phyloP scores from a whole-genome alignment of 306 rosid species.

The Astragalus membranaceus region DNA sequence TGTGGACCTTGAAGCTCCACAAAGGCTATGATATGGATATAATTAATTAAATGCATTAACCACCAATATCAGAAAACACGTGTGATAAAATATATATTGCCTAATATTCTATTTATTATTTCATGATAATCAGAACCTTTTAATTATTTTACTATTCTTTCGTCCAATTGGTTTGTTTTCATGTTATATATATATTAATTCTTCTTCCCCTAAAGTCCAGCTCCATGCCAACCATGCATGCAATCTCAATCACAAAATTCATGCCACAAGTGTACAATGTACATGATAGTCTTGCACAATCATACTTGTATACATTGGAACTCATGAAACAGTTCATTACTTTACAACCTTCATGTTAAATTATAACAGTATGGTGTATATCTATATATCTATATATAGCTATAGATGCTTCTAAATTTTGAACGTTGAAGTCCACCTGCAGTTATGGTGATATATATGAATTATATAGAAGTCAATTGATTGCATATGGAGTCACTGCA shows the following conservation, averaged over 20 bases:
- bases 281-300: not conserved
- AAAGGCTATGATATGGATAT: slow-evolving; percentile 18
- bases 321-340: slow-evolving; percentile 21
- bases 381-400: not conserved
- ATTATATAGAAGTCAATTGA: not conserved
- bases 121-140: not conserved
- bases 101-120: slow-evolving; percentile 6
- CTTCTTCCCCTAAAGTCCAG: slow-evolving; percentile 5
- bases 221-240: slow-evolving; percentile 31
- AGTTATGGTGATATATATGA: not conserved
- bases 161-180: slow-evolving; percentile 4
- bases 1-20: slow-evolving; percentile 47
- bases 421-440: slow-evolving; percentile 21
- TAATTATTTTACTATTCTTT: slow-evolving; percentile 12
- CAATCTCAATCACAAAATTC: slow-evolving; percentile 1
- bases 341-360: slow-evolving; percentile 3
- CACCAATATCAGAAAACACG: not conserved
- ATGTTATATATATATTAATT: slow-evolving; percentile 7
- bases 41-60: slow-evolving; percentile 9
- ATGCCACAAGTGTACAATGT: not conserved
- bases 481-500: not conserved
- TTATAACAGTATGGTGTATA: not conserved
- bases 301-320: slow-evolving; percentile 21
- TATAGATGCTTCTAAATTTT: not conserved
- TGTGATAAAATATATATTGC: slow-evolving; percentile 1